Conservation (phyloP, 129 eudicot genomes). For the Flaveria brownii region DNA sequence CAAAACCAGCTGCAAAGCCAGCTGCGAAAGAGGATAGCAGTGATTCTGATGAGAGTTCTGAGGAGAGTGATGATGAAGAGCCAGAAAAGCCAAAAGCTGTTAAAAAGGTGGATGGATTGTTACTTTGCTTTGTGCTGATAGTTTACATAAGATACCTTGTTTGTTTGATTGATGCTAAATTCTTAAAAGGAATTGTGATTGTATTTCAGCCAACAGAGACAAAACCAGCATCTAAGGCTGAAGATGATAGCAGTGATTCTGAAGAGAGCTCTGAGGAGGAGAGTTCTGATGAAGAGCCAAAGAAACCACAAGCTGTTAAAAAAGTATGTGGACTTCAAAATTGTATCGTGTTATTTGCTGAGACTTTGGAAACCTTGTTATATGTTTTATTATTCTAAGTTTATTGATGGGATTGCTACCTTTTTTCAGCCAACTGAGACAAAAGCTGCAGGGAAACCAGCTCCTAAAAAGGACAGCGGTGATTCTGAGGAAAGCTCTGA, state of each 20-base stretch:
- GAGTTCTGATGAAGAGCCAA: constrained; percentile 40
- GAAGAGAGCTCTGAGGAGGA: constrained; percentile 24
- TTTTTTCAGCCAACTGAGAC: too few species aligned
- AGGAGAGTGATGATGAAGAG: constrained; percentile 50
- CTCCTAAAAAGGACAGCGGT: constrained; percentile 31
- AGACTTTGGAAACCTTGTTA: too few species aligned
- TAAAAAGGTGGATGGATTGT: constrained; percentile 4
- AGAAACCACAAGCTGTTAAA: constrained; percentile 19
- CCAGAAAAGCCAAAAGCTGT: constrained; percentile 37
- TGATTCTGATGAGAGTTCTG: constrained; percentile 41
- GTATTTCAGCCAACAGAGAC: background rate
- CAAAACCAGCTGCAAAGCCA: constrained; percentile 35
- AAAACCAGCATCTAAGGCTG: constrained; percentile 5
- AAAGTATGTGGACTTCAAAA: background rate
- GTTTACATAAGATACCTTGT: background rate
- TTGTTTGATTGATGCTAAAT: background rate
- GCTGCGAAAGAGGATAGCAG: constrained; percentile 34
- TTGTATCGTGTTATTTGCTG: too few species aligned
- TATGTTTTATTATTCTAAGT: too few species aligned
- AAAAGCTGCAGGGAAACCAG: background rate
- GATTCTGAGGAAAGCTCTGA: constrained; percentile 26
- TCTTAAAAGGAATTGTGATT: background rate
- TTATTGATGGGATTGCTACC: background rate
- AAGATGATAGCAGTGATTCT: constrained; percentile 33
- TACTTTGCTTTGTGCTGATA: background rate